phyloP scores from a whole-genome alignment of 306 rosid species.

The Cicer chorassanicum region DNA sequence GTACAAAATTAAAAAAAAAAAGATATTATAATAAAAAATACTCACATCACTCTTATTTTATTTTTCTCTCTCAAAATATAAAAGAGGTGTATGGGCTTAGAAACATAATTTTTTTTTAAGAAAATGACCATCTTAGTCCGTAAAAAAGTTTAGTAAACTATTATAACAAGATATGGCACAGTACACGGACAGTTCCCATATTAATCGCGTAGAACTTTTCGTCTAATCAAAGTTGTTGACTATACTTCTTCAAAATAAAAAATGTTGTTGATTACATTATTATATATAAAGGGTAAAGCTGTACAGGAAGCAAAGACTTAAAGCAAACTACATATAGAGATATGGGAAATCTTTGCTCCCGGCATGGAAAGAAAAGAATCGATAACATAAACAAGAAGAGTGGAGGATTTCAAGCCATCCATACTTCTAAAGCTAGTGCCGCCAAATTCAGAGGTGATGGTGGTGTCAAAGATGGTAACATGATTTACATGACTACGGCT shows the following conservation, averaged over 20 bases:
- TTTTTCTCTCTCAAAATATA: no score
- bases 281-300: neutral
- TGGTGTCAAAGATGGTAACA: conserved; percentile 9
- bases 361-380: neutral
- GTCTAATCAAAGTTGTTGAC: neutral
- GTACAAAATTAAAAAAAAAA: no score
- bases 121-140: no score
- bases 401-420: neutral
- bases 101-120: no score
- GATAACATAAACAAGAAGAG: neutral
- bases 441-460: neutral
- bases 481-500: neutral
- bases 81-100: no score
- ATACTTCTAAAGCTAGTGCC: neutral
- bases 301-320: neutral
- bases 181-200: no score
- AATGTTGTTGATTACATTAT: neutral
- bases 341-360: conserved; percentile 14
- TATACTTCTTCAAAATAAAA: neutral
- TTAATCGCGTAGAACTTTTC: neutral
- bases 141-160: no score
- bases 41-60: no score
- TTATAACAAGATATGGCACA: no score
- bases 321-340: neutral
- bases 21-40: no score